phyloP scores from a whole-genome alignment of 75 land plant species.

The Chamaecyparis obtusa region DNA sequence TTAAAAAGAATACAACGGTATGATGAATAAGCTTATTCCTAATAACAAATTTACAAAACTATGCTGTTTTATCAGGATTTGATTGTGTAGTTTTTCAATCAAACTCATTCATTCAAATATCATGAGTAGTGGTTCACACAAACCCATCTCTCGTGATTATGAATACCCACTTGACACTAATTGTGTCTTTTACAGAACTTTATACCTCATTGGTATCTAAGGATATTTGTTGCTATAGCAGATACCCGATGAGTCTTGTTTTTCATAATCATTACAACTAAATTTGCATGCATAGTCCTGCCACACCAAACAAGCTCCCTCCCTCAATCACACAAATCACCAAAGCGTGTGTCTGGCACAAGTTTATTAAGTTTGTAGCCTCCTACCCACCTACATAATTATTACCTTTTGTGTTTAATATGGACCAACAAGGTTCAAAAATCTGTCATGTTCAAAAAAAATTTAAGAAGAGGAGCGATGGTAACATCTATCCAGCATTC shows the following conservation, averaged over 20 bases:
- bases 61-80: too few species aligned
- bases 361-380: background rate
- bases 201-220: background rate
- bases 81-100: too few species aligned
- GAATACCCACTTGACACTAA: too few species aligned
- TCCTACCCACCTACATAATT: background rate
- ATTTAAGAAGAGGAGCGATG: background rate
- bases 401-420: background rate
- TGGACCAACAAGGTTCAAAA: background rate
- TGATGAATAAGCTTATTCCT: too few species aligned
- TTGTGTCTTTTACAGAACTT: background rate
- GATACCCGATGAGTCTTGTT: background rate
- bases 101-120: too few species aligned
- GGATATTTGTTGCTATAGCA: background rate
- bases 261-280: background rate
- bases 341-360: background rate
- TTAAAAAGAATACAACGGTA: too few species aligned
- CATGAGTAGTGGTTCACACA: too few species aligned
- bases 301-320: too few species aligned
- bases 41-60: too few species aligned
- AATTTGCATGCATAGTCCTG: background rate
- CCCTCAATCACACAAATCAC: background rate
- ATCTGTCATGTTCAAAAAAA: background rate
- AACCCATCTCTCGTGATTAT: too few species aligned
- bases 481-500: too few species aligned